Conservation (phyloP, 768 basidiomycete species). For the Hygrophoropsis aurantiaca region DNA sequence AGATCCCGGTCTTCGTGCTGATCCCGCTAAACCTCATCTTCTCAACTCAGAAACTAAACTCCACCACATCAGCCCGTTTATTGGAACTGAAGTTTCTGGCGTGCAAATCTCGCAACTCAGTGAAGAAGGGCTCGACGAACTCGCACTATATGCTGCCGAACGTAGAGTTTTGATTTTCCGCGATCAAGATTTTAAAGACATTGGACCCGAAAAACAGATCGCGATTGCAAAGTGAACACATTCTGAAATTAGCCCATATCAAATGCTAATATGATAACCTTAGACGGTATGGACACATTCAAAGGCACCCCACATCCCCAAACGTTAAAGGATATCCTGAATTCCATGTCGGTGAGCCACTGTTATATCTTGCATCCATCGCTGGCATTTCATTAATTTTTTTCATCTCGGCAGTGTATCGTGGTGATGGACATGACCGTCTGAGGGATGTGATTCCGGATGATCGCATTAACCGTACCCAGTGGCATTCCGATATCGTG, state of each 20-base stretch:
- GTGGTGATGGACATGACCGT: slow-evolving; percentile 42
- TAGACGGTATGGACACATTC: slow-evolving; percentile 48
- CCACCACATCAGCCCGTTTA: slow-evolving; percentile 45
- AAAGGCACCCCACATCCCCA: slow-evolving; percentile 46
- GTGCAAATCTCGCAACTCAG: slow-evolving; percentile 54
- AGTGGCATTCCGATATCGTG: slow-evolving; percentile 59
- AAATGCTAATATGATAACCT: not conserved
- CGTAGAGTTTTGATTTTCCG: slow-evolving; percentile 56
- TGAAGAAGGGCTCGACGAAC: slow-evolving; percentile 52
- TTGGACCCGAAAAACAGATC: slow-evolving; percentile 51
- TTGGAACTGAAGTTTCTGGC: slow-evolving; percentile 51
- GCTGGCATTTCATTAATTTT: not conserved
- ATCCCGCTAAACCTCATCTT: slow-evolving; percentile 52
- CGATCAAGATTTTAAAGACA: slow-evolving; percentile 62
- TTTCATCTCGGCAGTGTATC: slow-evolving; percentile 39
- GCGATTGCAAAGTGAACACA: slow-evolving; percentile 42
- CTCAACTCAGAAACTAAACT: slow-evolving; percentile 39
- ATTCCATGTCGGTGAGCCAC: slow-evolving; percentile 51
- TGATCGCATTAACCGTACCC: slow-evolving; percentile 40
- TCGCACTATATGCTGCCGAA: slow-evolving; percentile 51
- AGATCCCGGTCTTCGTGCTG: slow-evolving; percentile 47
- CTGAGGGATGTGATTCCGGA: slow-evolving; percentile 44
- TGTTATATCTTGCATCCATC: not conserved
- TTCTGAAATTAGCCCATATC: not conserved
- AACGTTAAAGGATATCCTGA: slow-evolving; percentile 57